phyloP scores from a whole-genome alignment of 352 stramenopile species.

The Phytophthora fragariae region DNA sequence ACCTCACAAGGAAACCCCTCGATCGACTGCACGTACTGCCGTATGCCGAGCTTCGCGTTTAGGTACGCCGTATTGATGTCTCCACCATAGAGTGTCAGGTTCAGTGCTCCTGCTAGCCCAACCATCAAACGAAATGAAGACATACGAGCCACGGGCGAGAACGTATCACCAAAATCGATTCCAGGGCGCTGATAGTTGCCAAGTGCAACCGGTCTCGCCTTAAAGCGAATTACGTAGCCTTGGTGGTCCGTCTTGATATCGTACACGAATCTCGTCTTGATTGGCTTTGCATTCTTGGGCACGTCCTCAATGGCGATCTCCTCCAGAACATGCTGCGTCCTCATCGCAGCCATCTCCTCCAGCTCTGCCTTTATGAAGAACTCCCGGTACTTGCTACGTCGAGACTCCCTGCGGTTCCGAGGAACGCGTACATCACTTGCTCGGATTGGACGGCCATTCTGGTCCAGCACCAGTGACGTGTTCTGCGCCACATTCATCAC shows the following conservation, averaged over 20 bases:
- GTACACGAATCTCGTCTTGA: no score
- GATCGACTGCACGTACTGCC: no score
- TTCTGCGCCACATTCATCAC: no score
- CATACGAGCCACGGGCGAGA: slow-evolving; percentile 9
- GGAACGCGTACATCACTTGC: neutral
- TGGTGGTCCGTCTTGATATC: slow-evolving; percentile 7
- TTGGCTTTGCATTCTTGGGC: no score
- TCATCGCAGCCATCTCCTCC: slow-evolving; percentile 14
- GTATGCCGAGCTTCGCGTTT: neutral
- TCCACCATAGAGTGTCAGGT: no score
- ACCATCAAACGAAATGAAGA: slow-evolving; percentile 17
- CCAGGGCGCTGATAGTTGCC: slow-evolving; percentile 7
- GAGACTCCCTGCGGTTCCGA: neutral
- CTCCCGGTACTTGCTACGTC: neutral
- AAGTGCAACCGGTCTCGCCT: slow-evolving; percentile 14
- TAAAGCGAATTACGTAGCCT: slow-evolving; percentile 11
- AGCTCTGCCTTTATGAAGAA: neutral
- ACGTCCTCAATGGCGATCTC: no score
- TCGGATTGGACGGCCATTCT: no score
- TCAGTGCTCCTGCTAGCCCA: neutral
- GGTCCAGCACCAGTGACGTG: no score
- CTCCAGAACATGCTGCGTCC: neutral
- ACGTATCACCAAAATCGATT: slow-evolving; percentile 16
- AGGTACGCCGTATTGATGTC: slow-evolving; percentile 6
- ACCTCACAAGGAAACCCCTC: neutral